These are phyloP conservation scores for Ogataea neopini DNA, from an alignment of 805 yeast genomes.

Conservation along the genomic window DNA sequence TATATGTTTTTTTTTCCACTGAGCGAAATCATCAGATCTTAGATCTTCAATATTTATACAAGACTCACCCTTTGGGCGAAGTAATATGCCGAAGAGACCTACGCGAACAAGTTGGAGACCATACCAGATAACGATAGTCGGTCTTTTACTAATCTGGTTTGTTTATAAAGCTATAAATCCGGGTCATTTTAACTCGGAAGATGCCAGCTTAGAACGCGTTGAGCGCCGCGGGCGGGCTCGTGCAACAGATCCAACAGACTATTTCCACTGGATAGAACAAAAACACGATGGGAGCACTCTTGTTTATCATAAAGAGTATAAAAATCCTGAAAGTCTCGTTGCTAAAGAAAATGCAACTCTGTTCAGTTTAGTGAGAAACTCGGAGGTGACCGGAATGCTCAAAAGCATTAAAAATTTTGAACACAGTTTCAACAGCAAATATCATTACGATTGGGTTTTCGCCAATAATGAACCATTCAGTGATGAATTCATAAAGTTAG, in stretches of 20 bases:
- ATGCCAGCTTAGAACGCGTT: background rate
- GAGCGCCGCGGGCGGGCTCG: background rate
- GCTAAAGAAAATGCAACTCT: conserved; percentile 57
- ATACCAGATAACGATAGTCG: background rate
- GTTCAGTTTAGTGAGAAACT: conserved; percentile 65
- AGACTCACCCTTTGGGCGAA: background rate
- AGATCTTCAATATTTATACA: no score
- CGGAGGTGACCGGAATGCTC: conserved; percentile 55
- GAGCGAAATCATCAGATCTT: no score
- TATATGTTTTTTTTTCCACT: background rate
- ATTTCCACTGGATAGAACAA: conserved; percentile 1
- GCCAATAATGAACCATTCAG: conserved; percentile 65
- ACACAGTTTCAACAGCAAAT: conserved; percentile 59
- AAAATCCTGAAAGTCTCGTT: background rate
- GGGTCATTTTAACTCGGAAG: background rate
- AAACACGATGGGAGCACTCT: conserved; percentile 4
- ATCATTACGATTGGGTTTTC: conserved; percentile 74
- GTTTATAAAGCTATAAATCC: background rate
- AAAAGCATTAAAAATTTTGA: conserved; percentile 60
- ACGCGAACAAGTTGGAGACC: conserved; percentile 2
- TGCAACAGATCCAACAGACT: background rate
- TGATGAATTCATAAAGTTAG: conserved; percentile 50
- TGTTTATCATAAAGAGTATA: conserved; percentile 7
- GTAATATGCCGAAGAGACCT: background rate
- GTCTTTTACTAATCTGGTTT: background rate